Conservation (phyloP, 345 rosid species). For the Aethionema arabicum region DNA sequence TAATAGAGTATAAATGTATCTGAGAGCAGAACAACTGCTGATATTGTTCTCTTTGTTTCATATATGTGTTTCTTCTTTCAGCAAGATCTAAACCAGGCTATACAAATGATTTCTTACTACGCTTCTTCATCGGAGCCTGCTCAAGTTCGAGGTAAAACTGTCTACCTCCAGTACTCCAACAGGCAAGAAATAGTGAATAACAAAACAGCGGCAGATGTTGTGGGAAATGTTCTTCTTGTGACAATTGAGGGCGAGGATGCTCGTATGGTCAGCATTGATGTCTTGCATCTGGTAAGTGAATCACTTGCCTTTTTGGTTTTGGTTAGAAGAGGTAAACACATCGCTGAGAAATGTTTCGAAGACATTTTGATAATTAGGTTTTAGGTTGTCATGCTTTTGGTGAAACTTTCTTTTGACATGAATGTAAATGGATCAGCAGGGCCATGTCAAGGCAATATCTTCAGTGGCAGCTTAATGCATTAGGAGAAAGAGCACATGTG, state of each 20-base stretch:
- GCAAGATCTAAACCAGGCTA: conserved; percentile 98
- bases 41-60: not conserved
- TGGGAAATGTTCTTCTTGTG: conserved; percentile 91
- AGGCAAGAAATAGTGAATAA: conserved; percentile 98
- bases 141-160: conserved; percentile 99
- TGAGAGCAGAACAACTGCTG: not conserved
- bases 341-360: conserved; percentile 38
- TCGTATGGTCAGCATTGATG: conserved; percentile 97
- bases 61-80: conserved; percentile 31
- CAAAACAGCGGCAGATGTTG: conserved; percentile 96
- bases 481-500: conserved; percentile 96
- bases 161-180: conserved; percentile 95
- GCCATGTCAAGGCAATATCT: conserved; percentile 97
- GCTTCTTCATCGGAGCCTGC: conserved; percentile 99
- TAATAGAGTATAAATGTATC: not conserved
- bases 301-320: conserved; percentile 31
- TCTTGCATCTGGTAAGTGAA: conserved; percentile 85
- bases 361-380: conserved; percentile 63
- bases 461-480: conserved; percentile 99
- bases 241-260: conserved; percentile 96
- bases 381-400: conserved; percentile 63
- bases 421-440: conserved; percentile 99
- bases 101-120: conserved; percentile 92
- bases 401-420: conserved; percentile 79
- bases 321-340: conserved; percentile 41